Evolutionary conservation across 768 basidiomycete genomes (phyloP).

Genomic region (Leccinum uliginosum): DNA sequence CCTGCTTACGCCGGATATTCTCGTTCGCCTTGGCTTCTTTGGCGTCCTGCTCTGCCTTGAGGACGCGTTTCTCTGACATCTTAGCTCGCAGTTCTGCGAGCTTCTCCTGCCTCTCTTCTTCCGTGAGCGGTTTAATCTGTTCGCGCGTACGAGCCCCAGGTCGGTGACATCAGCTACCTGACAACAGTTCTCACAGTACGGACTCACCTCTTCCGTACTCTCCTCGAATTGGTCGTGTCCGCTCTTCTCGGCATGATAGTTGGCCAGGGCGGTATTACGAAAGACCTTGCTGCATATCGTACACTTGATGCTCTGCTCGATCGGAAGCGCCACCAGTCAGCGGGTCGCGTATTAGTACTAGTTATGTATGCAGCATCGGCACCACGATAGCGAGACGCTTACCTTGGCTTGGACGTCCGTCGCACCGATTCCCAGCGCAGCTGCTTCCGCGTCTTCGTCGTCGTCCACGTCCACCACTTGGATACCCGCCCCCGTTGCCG

Average conservation of each 20-base stretch:
- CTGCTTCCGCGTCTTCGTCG: constrained; percentile 64
- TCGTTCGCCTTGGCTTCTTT: constrained; percentile 74
- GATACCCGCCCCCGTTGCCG: background rate
- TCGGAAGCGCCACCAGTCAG: background rate
- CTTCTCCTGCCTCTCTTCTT: constrained; percentile 85
- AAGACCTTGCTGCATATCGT: constrained; percentile 83
- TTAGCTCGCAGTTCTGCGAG: constrained; percentile 74
- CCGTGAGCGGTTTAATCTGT: constrained; percentile 89
- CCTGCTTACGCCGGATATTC: constrained; percentile 77
- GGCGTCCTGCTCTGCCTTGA: constrained; percentile 67
- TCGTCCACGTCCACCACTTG: constrained; percentile 51
- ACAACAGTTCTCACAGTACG: background rate
- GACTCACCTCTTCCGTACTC: constrained; percentile 82
- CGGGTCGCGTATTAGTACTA: background rate
- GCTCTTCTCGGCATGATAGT: constrained; percentile 91
- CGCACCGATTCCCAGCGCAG: constrained; percentile 42
- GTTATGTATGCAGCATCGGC: constrained; percentile 3
- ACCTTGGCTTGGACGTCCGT: constrained; percentile 66
- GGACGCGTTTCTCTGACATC: constrained; percentile 75
- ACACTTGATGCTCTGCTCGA: constrained; percentile 72
- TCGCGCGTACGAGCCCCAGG: background rate
- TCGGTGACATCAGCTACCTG: background rate
- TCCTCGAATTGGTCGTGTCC: constrained; percentile 97
- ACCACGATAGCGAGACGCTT: background rate
- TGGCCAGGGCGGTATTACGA: constrained; percentile 79